Evolutionary conservation across 805 yeast genomes (phyloP), one percentile per base, ranked within the genome.

Genomic region (Kuraishia molischiana): DNA sequence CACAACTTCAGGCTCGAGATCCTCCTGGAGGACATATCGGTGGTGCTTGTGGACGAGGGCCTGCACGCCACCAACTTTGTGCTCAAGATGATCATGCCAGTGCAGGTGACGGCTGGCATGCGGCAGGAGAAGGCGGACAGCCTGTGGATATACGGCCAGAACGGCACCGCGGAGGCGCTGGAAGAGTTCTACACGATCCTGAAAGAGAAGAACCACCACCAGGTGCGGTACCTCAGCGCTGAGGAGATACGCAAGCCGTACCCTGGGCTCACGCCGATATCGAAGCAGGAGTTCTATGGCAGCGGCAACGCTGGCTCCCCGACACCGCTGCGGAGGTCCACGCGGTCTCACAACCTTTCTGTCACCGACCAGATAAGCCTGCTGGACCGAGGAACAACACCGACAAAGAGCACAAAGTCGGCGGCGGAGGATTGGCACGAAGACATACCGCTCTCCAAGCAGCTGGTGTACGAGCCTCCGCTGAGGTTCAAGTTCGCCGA

Each of bases 401-500:
- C 31, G 17, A 28, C 31, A 9, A 28, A 28, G 31, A 8, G 31
- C 13, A 28, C 5, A 5, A 4, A n/a, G 17, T 32, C 26, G 5
- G n/a, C n/a, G n/a, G n/a, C n/a, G n/a, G 35, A 13, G 18, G 28
- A 32, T 8, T 19, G 5, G 6, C 28, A 21, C 37, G 68, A 57
- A 35, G 45, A 51, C 32, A 46, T 59, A 10, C 48, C 54, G 1
- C 48, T 42, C 17, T 45, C 46, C 3, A 51, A 57, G 3, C 65
- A 60, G 36, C 43, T 58, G 6, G 41, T 47, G 5, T 58, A 54
- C 28, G 34, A 41, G 5, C 65, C 65, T 2, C 32, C 66, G 4
- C 54, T 83, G 36, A 64, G 62, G 24, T 67, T 72, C 44, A 59
- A 58, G 14, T 78, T 86, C 48, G 53, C 59, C 19, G 80, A 77